Base-by-base conservation (phyloP, 257 asterid genomes). In the Plantago ovata region DNA sequence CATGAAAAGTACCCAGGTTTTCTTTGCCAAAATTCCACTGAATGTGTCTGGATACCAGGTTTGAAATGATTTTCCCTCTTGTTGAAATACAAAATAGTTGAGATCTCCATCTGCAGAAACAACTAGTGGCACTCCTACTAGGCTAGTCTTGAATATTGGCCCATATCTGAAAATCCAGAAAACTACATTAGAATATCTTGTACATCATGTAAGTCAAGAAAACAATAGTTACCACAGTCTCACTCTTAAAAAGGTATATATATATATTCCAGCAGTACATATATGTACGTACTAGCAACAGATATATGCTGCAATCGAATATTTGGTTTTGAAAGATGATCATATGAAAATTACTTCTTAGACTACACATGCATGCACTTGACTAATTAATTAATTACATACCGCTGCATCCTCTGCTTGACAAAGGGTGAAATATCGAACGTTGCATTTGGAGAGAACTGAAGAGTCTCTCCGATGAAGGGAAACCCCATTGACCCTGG, bases 401-500 rank as follows among this genome's bases (percentile, higher is more conserved):
- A 84, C 95, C 84, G 84, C 48, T 77, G 63, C 81, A 87, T 78
- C 67, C 92, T 80, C n/a, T 77, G 52, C 54, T 77, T 78, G 24
- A 84, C 67, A 44, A 87, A 84, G 38, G 96, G 94, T 41, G 87
- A 84, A 41, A 87, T 62, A 61, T 75, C 92, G 18, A 14, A 73
- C 64, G 18, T 83, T 33, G 12, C 75, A 62, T 52, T 66, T 5
- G 89, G 83, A 21, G 86, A 82, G 77, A 78, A 87, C 10, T 66
- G 76, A 56, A 84, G 70, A 52, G 81, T 77, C 60, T 87, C 96
- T 1, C 94, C 96, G 4, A 87, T 72, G 16, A 87, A 62, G 0
- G 96, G 96, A 78, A 86, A 81, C 1, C 92, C 96, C 94, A 88
- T 84, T 10, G 96, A 88, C 38, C 96, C 95, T 1, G 95, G 93